These are phyloP conservation scores for Magnaporthiopsis incrustans DNA, from an alignment of 2,329 filamentous ascomycete genomes.

Conservation along the genomic window DNA sequence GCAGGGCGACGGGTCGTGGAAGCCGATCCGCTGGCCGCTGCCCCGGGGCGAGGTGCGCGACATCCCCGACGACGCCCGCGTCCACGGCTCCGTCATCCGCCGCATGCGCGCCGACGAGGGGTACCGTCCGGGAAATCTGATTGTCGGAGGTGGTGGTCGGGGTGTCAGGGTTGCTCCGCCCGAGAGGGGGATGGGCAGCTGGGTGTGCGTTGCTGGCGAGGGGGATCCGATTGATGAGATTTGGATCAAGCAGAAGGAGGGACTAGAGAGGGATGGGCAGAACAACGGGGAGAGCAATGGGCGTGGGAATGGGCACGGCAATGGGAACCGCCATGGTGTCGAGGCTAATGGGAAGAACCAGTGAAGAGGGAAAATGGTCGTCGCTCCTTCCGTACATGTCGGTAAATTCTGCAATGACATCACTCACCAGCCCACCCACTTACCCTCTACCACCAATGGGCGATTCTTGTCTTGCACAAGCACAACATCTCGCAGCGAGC, in stretches of 20 bases:
- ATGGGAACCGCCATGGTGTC: too few species aligned
- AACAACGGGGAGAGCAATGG: too few species aligned
- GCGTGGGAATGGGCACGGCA: too few species aligned
- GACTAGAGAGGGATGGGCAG: background rate
- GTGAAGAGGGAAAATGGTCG: too few species aligned
- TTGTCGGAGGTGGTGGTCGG: slow-evolving; percentile 69
- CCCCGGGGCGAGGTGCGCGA: slow-evolving; percentile 72
- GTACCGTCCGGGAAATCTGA: slow-evolving; percentile 73
- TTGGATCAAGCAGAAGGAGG: slow-evolving; percentile 39
- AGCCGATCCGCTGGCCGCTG: slow-evolving; percentile 71
- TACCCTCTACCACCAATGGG: too few species aligned
- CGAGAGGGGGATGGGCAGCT: slow-evolving; percentile 61
- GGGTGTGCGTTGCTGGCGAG: slow-evolving; percentile 56
- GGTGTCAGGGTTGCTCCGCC: slow-evolving; percentile 55
- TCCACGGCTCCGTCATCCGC: slow-evolving; percentile 68
- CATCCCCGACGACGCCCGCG: slow-evolving; percentile 59
- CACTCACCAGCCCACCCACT: too few species aligned
- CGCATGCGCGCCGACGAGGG: slow-evolving; percentile 55
- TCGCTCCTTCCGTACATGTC: too few species aligned
- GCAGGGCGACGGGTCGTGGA: slow-evolving; percentile 64
- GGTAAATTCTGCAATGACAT: too few species aligned
- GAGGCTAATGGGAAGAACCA: too few species aligned
- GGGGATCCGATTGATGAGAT: slow-evolving; percentile 64
- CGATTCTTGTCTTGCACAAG: too few species aligned
- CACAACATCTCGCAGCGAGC: too few species aligned